Conservation (phyloP, 1,284 basidiomycete genomes). For the Mycocalia duriaeana region DNA sequence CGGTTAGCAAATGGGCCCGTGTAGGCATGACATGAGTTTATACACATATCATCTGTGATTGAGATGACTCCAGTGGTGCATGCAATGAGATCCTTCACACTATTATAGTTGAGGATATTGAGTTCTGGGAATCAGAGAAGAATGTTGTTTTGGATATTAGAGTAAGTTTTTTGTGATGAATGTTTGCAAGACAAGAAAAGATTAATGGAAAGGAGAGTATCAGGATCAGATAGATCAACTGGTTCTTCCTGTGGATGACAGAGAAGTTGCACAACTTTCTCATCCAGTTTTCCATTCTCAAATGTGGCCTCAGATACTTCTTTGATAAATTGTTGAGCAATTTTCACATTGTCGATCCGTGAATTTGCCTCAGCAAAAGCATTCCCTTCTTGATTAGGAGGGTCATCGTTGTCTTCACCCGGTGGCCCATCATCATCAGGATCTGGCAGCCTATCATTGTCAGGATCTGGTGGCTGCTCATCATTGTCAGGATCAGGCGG, state of each 20-base stretch:
- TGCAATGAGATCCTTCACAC: slow-evolving; percentile 16
- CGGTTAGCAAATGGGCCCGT: slow-evolving; percentile 10
- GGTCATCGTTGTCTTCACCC: too few species aligned
- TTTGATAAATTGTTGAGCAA: slow-evolving; percentile 13
- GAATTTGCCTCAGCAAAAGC: slow-evolving; percentile 5
- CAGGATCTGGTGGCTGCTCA: too few species aligned
- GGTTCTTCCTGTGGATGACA: slow-evolving; percentile 18
- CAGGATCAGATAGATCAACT: slow-evolving; percentile 20
- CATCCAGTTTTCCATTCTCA: slow-evolving; percentile 13
- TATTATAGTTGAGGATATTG: slow-evolving; percentile 18
- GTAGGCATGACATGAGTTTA: slow-evolving; percentile 16
- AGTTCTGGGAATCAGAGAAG: slow-evolving; percentile 17
- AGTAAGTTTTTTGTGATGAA: slow-evolving; percentile 24
- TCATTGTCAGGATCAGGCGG: too few species aligned
- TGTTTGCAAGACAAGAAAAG: slow-evolving; percentile 19
- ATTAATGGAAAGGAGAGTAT: slow-evolving; percentile 20
- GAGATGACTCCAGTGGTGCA: slow-evolving; percentile 13
- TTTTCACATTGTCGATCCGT: slow-evolving; percentile 9
- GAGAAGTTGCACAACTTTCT: slow-evolving; percentile 18
- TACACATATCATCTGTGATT: slow-evolving; percentile 15
- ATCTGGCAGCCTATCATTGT: too few species aligned
- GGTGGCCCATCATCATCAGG: too few species aligned
- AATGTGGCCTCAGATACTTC: slow-evolving; percentile 12
- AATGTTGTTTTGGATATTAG: slow-evolving; percentile 14
- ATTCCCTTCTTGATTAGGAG: too few species aligned